Base-by-base conservation (phyloP, 2,329 filamentous ascomycete species). In the Stachybotrys chartarum region DNA sequence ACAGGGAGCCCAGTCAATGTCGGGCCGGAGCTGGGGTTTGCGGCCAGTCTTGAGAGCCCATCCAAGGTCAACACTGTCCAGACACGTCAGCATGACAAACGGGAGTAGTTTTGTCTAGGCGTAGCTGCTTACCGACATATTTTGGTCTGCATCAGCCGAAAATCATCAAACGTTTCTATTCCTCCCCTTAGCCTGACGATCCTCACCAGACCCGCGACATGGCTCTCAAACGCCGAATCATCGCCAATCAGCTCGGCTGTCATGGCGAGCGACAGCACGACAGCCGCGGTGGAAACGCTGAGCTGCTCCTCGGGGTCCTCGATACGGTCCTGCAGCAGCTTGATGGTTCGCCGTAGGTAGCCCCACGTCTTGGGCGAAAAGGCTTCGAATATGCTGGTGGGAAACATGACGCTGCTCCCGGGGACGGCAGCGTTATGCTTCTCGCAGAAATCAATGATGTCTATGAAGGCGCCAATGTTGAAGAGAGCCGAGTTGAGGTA, bases 101-200 rank as follows among this genome's bases (percentile, higher is more conserved):
- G 11, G 17, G 18, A 32, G 6, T 3, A 24, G 24, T 24, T 24
- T 3, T 11, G 11, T 10, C 14, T 16, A 5, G 12, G 1, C 0
- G 16, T 5, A 2, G 1, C 6, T 11, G 57, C 66, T 54, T 44
- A 68, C 66, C 66, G 65, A 2, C 63, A 66, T 3, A 69, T 59
- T 17, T 69, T 69, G 30, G 64, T 58, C 30, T 66, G 60, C 2
- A 69, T 31, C 31, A 66, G 61, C 0, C 57, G 53, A 4, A 68
- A 68, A 10, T 62, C 50, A 1, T 50, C 50, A 7, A 68, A 66
- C 0, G 30, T 59, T 5, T 59, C 53, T 0, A 69, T 11, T 1
- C 65, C 67, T 17, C 67, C 67, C 5, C 64, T 59, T 49, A 68
- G 52, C 10, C 56, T 51, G 0, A 69, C 62, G 6, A 69, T 66